Evolutionary conservation across 2,329 filamentous ascomycete species (phyloP).

Genomic region (Fusarium chlamydosporum): DNA sequence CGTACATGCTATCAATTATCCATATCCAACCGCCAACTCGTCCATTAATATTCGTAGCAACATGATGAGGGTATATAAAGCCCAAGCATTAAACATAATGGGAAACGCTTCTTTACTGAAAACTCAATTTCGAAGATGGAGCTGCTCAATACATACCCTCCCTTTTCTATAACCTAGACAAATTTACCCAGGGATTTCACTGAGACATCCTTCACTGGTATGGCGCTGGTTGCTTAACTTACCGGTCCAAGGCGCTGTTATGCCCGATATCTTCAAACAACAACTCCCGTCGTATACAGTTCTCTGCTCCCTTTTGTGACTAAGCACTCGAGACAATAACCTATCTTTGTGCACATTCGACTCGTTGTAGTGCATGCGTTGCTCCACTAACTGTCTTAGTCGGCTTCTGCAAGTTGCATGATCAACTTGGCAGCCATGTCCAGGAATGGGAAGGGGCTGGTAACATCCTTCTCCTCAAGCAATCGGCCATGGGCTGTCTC

Average conservation of each 20-base stretch:
- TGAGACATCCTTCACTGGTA: neutral
- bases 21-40: neutral
- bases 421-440: slow-evolving; percentile 94
- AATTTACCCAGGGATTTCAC: slow-evolving; percentile 6
- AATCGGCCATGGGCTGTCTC: slow-evolving; percentile 81
- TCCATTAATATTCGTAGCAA: slow-evolving; percentile 14
- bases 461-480: slow-evolving; percentile 93
- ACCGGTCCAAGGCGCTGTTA: slow-evolving; percentile 4
- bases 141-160: neutral
- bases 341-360: neutral
- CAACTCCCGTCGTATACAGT: neutral
- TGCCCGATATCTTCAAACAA: neutral
- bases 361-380: neutral
- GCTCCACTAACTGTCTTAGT: slow-evolving; percentile 58
- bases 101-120: slow-evolving; percentile 12
- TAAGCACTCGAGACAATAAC: neutral
- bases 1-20: slow-evolving; percentile 9
- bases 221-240: slow-evolving; percentile 2
- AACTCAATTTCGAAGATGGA: slow-evolving; percentile 1
- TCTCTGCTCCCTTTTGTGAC: neutral
- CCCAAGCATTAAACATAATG: slow-evolving; percentile 9
- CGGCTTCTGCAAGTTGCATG: slow-evolving; percentile 89
- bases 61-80: slow-evolving; percentile 11
- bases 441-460: slow-evolving; percentile 94
- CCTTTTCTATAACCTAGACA: slow-evolving; percentile 2